A percentile compares a stretch with the other conserved stretches of the same genome.
These are phyloP conservation scores for Mucuna pruriens DNA, from an alignment of 306 rosid genomes.

Conservation along the genomic window DNA sequence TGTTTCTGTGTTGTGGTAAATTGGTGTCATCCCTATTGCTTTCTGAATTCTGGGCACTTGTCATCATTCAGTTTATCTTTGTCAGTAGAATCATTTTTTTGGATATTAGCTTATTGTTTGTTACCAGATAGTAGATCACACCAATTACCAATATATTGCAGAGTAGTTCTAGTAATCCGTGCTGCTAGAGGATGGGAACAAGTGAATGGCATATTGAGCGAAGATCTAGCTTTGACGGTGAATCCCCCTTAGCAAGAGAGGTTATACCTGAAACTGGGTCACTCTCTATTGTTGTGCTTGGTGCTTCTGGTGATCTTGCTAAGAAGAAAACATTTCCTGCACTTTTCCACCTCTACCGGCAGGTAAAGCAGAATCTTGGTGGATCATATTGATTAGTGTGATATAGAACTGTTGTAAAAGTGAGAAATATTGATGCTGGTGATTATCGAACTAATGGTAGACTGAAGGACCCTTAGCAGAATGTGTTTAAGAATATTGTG, in stretches of 20 bases:
- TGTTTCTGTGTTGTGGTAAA: background rate
- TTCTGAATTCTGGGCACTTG: background rate
- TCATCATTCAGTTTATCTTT: background rate
- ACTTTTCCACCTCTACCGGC: conserved; percentile 70
- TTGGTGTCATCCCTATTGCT: background rate
- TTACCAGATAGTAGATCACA: conserved; percentile 21
- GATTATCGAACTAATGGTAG: conserved; percentile 5
- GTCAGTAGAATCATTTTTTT: background rate
- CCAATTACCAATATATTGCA: conserved; percentile 23
- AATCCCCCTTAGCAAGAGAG: conserved; percentile 48
- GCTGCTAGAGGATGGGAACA: conserved; percentile 62
- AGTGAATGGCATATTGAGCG: conserved; percentile 68
- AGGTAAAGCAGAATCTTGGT: conserved; percentile 44
- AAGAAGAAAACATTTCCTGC: conserved; percentile 94
- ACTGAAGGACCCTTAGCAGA: background rate
- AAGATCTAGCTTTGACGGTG: conserved; percentile 48
- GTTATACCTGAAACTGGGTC: conserved; percentile 57
- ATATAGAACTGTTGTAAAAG: background rate
- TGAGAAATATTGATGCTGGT: background rate
- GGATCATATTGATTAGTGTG: conserved; percentile 16
- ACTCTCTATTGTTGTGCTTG: conserved; percentile 80
- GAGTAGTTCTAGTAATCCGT: background rate
- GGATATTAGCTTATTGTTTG: conserved; percentile 15
- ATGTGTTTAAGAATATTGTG: background rate
- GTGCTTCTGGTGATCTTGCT: conserved; percentile 95